phyloP scores from a whole-genome alignment of 257 asterid genomes.

The Solanum tacnaense region DNA sequence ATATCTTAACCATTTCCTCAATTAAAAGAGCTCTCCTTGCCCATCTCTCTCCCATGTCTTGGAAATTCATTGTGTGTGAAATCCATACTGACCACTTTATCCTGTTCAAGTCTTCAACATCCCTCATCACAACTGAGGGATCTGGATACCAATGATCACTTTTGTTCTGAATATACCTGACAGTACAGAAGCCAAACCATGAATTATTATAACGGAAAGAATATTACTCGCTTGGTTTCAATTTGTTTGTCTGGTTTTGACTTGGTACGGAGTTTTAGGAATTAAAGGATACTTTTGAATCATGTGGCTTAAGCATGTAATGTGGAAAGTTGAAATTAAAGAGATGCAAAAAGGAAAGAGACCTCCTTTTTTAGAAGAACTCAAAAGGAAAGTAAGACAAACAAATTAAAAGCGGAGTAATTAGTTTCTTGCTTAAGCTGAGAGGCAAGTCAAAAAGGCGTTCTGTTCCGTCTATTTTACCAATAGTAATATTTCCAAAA shows the following conservation, averaged over 20 bases:
- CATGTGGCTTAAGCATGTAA: neutral
- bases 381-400: neutral
- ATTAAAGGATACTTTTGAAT: neutral
- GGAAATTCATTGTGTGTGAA: slow-evolving; percentile 67
- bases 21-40: slow-evolving; percentile 58
- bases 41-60: slow-evolving; percentile 93
- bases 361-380: neutral
- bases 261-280: neutral
- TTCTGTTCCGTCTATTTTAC: too few relatives aligned
- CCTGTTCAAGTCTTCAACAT: slow-evolving; percentile 81
- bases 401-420: neutral
- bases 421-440: neutral
- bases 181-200: neutral
- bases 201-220: neutral
- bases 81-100: slow-evolving; percentile 73
- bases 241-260: neutral
- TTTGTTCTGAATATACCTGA: slow-evolving; percentile 55
- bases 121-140: slow-evolving; percentile 71
- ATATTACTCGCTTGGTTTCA: neutral
- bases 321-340: neutral
- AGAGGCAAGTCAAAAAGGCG: neutral
- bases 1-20: slow-evolving; percentile 65
- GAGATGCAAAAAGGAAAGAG: neutral
- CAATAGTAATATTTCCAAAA: neutral
- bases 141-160: slow-evolving; percentile 75